Evolutionary conservation across 169 alveolate species (phyloP), one percentile per base, ranked within the genome.

Genomic region (Neospora caninum): DNA sequence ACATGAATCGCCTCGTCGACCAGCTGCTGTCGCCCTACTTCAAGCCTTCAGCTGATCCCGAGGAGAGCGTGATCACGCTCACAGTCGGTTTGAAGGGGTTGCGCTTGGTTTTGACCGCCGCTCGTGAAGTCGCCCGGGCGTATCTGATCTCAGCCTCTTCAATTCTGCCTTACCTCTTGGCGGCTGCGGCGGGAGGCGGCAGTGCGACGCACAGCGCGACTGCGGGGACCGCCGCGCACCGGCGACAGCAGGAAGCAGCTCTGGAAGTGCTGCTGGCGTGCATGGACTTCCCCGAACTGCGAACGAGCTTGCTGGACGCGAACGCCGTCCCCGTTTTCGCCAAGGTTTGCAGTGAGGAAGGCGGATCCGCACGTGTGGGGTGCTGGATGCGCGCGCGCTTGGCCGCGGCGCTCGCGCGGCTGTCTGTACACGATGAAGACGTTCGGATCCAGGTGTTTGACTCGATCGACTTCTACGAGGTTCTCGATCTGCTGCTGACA

Each of bases 1-100:
- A 92, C 83, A 54, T 92, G 86, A 87, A 54, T 36, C 80, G 94
- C 29, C 91, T 92, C 31, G 45, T 69, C 13, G 94, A 92, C 70
- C 94, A 92, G 91, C 84, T 92, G 42, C 84, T 92, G 91, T 0
- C 94, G 38, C 94, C 94, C 34, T 92, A 78, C 43, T 86, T 92
- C 49, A 45, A 67, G 83, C 83, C 49, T 70, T 64, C 53, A 29
- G 84, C 6, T 39, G 89, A 82, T 36, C 67, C 64, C 27, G 89
- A 82, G 64, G 89, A 82, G 41, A 82, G 69, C 53, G 42, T 82
- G 25, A 29, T 42, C 38, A 25, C n/a, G 20, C 89, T 41, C 36
- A 82, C 31, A 13, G 94, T 92, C 29, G 94, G 94, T 34, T 53
- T 80, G 64, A 92, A 82, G 84, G 91, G 42, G 34, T n/a, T 92